These are phyloP conservation scores for Leptodermis oblonga DNA, from an alignment of 257 asterid genomes.

Conservation along the genomic window DNA sequence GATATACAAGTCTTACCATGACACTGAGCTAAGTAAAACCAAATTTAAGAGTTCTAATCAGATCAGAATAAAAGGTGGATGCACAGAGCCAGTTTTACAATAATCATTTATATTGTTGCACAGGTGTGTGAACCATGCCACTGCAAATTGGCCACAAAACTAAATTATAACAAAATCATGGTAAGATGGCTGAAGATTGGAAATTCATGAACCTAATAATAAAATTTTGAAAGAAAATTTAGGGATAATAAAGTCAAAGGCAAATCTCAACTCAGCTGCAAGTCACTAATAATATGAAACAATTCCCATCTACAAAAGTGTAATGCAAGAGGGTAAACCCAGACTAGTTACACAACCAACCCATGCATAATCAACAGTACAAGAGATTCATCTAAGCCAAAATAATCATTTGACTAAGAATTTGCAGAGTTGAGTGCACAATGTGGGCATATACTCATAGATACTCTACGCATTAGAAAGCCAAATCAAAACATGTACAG, in stretches of 20 bases:
- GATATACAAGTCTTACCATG: not conserved
- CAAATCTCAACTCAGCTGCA: not conserved
- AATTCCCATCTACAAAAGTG: not conserved
- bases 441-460: not conserved
- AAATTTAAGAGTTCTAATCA: not conserved
- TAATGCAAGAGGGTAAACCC: not conserved
- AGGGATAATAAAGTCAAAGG: not conserved
- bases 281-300: not conserved
- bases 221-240: not conserved
- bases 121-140: too few species aligned
- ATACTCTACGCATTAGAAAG: not conserved
- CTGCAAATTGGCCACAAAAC: not conserved
- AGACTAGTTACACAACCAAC: not conserved
- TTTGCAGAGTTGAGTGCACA: not conserved
- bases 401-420: not conserved
- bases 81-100: not conserved
- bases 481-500: conserved; percentile 3
- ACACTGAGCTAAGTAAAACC: not conserved
- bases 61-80: not conserved
- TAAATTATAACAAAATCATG: not conserved
- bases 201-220: not conserved
- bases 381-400: not conserved
- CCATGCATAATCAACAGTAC: not conserved
- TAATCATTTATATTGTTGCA: not conserved
- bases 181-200: not conserved